Percentiles rank a stretch among this genome's conserved stretches.
Conservation (phyloP, 2,329 filamentous ascomycete genomes). For the Byssochlamys sp. region DNA sequence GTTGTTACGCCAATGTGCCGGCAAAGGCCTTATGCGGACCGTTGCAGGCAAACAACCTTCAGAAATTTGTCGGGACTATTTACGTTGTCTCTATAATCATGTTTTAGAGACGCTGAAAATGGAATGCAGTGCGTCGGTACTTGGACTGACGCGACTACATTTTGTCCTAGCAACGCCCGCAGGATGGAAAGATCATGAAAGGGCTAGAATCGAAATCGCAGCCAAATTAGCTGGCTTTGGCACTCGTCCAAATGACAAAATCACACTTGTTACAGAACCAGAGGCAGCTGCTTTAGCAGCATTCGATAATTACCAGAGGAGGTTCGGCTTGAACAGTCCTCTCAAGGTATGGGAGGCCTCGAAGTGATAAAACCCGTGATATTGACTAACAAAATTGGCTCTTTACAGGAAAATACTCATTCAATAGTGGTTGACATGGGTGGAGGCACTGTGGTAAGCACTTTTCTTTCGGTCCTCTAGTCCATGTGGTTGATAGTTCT, state of each 20-base stretch:
- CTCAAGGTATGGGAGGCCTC: not conserved
- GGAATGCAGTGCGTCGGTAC: not conserved
- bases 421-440: not conserved
- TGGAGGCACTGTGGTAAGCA: not conserved
- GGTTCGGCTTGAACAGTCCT: not conserved
- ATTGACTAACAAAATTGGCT: not conserved
- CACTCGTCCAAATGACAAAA: not conserved
- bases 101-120: not conserved
- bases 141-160: not conserved
- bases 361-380: not conserved
- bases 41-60: not conserved
- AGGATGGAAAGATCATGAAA: not conserved
- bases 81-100: not conserved
- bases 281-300: not conserved
- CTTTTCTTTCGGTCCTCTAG: not conserved
- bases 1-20: not conserved
- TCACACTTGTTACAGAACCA: not conserved
- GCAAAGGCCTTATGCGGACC: not conserved
- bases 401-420: not conserved
- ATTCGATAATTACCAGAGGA: not conserved
- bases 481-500: not conserved
- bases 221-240: not conserved
- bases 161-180: conserved; percentile 4
- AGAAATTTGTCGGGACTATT: not conserved
- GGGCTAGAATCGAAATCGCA: not conserved